Evolutionary conservation across 805 yeast species (phyloP).

Genomic region (Wickerhamiella spandovensis): DNA sequence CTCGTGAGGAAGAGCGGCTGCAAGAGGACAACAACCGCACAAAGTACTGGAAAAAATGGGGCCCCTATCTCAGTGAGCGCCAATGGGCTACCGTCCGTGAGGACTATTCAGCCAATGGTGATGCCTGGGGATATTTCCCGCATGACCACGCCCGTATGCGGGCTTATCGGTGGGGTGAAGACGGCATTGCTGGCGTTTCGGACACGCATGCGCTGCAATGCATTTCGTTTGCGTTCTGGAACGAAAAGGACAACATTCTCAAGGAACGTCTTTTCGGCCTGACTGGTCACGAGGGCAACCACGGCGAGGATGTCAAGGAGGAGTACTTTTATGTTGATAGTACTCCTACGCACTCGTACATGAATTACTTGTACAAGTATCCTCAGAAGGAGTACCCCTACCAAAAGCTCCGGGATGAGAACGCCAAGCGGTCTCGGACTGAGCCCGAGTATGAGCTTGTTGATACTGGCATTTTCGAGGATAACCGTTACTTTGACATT

Average conservation of each 20-base stretch:
- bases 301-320: slow-evolving; percentile 84
- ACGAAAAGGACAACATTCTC: slow-evolving; percentile 70
- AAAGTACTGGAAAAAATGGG: slow-evolving; percentile 77
- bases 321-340: slow-evolving; percentile 64
- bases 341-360: slow-evolving; percentile 85
- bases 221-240: slow-evolving; percentile 80
- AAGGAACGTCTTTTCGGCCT: slow-evolving; percentile 81
- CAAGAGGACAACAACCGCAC: slow-evolving; percentile 27
- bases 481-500: slow-evolving; percentile 71
- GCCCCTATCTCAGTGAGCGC: slow-evolving; percentile 78
- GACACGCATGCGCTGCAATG: slow-evolving; percentile 72
- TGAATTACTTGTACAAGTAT: slow-evolving; percentile 83
- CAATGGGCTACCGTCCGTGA: slow-evolving; percentile 67
- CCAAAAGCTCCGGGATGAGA: slow-evolving; percentile 54
- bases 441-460: slow-evolving; percentile 70
- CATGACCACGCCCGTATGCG: slow-evolving; percentile 73
- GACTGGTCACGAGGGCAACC: slow-evolving; percentile 88
- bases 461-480: slow-evolving; percentile 57
- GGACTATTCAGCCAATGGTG: slow-evolving; percentile 74
- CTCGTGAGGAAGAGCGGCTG: slow-evolving; percentile 30
- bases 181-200: slow-evolving; percentile 80
- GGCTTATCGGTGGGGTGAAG: slow-evolving; percentile 91
- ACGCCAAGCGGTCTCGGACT: slow-evolving; percentile 46
- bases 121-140: slow-evolving; percentile 83
- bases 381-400: slow-evolving; percentile 83